phyloP scores from a whole-genome alignment of 139 green algal genomes.

The Pleodorina starrii region DNA sequence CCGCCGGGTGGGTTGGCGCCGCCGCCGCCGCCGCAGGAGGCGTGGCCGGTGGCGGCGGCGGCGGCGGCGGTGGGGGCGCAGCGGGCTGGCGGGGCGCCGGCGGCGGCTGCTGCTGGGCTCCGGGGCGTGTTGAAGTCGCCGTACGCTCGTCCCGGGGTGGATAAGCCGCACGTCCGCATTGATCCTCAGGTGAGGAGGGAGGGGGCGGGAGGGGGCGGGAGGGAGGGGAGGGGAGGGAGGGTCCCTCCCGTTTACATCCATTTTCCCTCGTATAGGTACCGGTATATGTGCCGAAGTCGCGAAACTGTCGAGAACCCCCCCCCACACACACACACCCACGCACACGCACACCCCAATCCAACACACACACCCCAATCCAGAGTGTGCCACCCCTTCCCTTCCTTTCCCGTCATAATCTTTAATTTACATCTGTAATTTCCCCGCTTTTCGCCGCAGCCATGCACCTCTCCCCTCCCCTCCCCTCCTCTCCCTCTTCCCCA shows the following conservation, averaged over 20 bases:
- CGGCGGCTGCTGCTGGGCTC: background rate
- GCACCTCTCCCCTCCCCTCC: background rate
- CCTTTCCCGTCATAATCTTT: no score
- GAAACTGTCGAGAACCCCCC: no score
- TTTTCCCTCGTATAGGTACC: no score
- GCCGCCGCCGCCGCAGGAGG: background rate
- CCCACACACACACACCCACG: no score
- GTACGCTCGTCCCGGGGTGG: background rate
- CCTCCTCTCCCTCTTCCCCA: background rate
- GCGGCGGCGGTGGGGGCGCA: background rate
- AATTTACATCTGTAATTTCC: no score
- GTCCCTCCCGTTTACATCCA: no score
- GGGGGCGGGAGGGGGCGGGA: background rate
- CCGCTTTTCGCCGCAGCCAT: no score
- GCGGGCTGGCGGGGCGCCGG: background rate
- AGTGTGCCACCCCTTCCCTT: no score
- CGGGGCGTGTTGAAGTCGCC: background rate
- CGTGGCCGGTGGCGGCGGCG: background rate
- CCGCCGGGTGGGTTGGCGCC: background rate
- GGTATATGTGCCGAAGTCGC: no score
- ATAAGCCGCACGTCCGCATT: background rate
- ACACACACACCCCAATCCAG: no score
- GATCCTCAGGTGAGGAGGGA: background rate
- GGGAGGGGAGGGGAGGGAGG: no score
- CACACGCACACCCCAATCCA: no score